Evolutionary conservation across 208 protist species (phyloP).

Genomic region (Tritrichomonas musculus): DNA sequence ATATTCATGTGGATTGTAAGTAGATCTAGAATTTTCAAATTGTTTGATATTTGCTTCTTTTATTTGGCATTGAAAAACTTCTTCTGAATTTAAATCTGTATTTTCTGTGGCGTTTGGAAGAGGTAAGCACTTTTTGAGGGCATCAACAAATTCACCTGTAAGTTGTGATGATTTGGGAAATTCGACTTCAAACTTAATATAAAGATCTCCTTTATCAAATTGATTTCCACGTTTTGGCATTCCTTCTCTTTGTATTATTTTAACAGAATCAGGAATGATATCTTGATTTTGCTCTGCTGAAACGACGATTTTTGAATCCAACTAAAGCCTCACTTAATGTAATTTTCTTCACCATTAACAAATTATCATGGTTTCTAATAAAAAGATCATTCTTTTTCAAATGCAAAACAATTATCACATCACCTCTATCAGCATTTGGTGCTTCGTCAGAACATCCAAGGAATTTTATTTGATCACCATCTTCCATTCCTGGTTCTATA

Average conservation of each 20-base stretch:
- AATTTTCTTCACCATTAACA: neutral
- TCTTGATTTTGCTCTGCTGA: neutral
- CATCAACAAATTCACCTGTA: neutral
- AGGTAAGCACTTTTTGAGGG: neutral
- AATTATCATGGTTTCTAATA: neutral
- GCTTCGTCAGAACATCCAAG: too few relatives aligned
- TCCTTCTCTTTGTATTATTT: constrained; percentile 18
- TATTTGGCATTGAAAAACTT: neutral
- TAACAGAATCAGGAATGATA: neutral
- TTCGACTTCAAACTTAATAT: constrained; percentile 13
- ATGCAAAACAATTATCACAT: neutral
- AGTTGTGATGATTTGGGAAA: neutral
- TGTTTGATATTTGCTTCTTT: neutral
- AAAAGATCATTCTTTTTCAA: neutral
- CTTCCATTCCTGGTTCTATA: neutral
- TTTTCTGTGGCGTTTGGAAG: neutral
- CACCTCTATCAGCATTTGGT: neutral
- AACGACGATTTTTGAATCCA: neutral
- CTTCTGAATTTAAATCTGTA: neutral
- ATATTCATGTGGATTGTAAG: too few relatives aligned
- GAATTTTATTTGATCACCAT: neutral
- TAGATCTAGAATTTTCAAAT: neutral
- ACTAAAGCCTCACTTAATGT: neutral
- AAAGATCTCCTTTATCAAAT: constrained; percentile 2
- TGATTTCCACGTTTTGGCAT: neutral